These are phyloP conservation scores for Geotrichum restrictum DNA, from an alignment of 1,139 yeast genomes.

Conservation along the genomic window DNA sequence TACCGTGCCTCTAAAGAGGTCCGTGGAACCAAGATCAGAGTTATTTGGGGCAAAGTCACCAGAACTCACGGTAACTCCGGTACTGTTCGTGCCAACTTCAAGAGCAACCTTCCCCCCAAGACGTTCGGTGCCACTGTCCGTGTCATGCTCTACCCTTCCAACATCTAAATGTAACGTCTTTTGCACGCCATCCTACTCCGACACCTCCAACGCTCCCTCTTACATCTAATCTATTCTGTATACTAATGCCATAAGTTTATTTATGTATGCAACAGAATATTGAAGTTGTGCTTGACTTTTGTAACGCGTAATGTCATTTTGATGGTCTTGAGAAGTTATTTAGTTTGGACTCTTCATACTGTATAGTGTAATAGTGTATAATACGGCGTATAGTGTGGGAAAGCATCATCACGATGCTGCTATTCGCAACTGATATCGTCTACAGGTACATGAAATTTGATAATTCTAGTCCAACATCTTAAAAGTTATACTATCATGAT, in stretches of 20 bases:
- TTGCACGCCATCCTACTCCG: slow-evolving; percentile 1
- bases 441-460: not conserved
- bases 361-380: no score
- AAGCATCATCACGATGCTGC: no score
- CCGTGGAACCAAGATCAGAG: slow-evolving; percentile 98
- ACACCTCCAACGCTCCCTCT: not conserved
- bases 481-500: not conserved
- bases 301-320: not conserved
- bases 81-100: slow-evolving; percentile 97
- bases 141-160: slow-evolving; percentile 99
- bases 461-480: not conserved
- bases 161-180: slow-evolving; percentile 63
- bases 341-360: no score
- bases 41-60: slow-evolving; percentile 92
- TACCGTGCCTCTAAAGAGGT: slow-evolving; percentile 98
- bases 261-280: slow-evolving; percentile 3
- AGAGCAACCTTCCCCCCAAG: slow-evolving; percentile 98
- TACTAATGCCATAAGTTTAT: slow-evolving; percentile 7
- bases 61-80: slow-evolving; percentile 99
- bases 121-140: slow-evolving; percentile 99
- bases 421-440: no score
- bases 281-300: not conserved
- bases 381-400: no score
- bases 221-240: slow-evolving; percentile 10
- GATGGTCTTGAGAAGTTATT: no score